phyloP scores from a whole-genome alignment of 768 basidiomycete species.

The Nidula microcarpa region DNA sequence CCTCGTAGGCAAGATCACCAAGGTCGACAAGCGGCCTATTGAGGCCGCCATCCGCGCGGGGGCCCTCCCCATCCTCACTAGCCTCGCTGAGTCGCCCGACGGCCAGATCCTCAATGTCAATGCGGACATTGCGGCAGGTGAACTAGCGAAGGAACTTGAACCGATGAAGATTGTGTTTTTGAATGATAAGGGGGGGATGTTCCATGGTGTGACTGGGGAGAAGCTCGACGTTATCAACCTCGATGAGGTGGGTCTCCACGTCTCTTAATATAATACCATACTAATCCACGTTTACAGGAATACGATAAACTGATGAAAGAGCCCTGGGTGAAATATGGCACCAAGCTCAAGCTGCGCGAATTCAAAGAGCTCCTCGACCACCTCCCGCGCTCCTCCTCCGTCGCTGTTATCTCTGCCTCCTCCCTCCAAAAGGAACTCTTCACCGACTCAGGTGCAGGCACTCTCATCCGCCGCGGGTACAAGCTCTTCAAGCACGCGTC shows the following conservation, averaged over 20 bases:
- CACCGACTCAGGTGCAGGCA: slow-evolving; percentile 97
- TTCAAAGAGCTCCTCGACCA: slow-evolving; percentile 99
- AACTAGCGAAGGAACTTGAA: slow-evolving; percentile 96
- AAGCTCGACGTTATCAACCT: slow-evolving; percentile 96
- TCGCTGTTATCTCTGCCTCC: slow-evolving; percentile 93
- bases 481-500: slow-evolving; percentile 89
- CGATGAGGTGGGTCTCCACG: slow-evolving; percentile 67
- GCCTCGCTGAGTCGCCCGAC: slow-evolving; percentile 88
- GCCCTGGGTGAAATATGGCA: slow-evolving; percentile 98
- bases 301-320: slow-evolving; percentile 96
- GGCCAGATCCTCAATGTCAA: slow-evolving; percentile 99
- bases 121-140: slow-evolving; percentile 97
- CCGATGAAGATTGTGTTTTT: slow-evolving; percentile 98
- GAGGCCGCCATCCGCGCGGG: slow-evolving; percentile 97
- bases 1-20: slow-evolving; percentile 92
- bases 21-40: slow-evolving; percentile 92
- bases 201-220: slow-evolving; percentile 96
- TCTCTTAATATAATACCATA: not conserved
- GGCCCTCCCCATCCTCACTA: slow-evolving; percentile 92
- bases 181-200: slow-evolving; percentile 97
- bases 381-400: slow-evolving; percentile 96
- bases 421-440: slow-evolving; percentile 97
- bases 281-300: slow-evolving; percentile 49
- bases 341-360: slow-evolving; percentile 97
- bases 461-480: slow-evolving; percentile 96